phyloP scores from a whole-genome alignment of 2,329 filamentous ascomycete genomes.

The Arthrocladium fulminans region DNA sequence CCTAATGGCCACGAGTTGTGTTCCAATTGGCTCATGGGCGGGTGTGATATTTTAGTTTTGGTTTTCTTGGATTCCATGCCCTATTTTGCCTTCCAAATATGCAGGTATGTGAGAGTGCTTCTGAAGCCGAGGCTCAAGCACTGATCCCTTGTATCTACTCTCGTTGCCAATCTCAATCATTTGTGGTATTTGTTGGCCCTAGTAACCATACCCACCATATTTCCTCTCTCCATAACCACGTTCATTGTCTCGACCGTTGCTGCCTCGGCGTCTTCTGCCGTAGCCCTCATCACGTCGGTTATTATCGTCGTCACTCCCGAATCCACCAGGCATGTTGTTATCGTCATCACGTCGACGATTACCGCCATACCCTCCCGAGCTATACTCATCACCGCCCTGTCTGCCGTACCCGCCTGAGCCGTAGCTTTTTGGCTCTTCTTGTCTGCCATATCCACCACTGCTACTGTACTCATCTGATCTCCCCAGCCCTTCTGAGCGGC shows the following conservation, averaged over 20 bases:
- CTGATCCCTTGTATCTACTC: too few relatives aligned
- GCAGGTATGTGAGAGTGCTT: too few relatives aligned
- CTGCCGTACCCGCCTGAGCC: constrained; percentile 1
- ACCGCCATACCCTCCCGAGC: constrained; percentile 5
- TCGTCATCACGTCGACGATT: constrained; percentile 12
- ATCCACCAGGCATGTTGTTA: constrained; percentile 10
- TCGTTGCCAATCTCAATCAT: too few relatives aligned
- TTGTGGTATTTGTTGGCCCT: too few relatives aligned
- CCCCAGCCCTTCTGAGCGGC: neutral
- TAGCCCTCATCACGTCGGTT: neutral
- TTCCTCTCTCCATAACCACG: neutral
- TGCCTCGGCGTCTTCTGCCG: constrained; percentile 7
- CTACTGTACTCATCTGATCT: neutral
- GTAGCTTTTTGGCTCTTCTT: neutral
- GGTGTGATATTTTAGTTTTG: too few relatives aligned
- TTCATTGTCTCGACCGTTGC: constrained; percentile 8
- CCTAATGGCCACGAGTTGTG: too few relatives aligned
- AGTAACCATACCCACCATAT: constrained; percentile 1
- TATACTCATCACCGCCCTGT: constrained; percentile 9
- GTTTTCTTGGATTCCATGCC: too few relatives aligned
- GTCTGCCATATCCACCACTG: neutral
- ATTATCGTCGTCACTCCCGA: constrained; percentile 6
- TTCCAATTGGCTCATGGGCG: too few relatives aligned
- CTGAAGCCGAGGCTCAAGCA: too few relatives aligned
- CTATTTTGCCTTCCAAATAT: too few relatives aligned